These are phyloP conservation scores for Drechmeria coniospora DNA, from an alignment of 2,329 filamentous ascomycete species.

Conservation along the genomic window DNA sequence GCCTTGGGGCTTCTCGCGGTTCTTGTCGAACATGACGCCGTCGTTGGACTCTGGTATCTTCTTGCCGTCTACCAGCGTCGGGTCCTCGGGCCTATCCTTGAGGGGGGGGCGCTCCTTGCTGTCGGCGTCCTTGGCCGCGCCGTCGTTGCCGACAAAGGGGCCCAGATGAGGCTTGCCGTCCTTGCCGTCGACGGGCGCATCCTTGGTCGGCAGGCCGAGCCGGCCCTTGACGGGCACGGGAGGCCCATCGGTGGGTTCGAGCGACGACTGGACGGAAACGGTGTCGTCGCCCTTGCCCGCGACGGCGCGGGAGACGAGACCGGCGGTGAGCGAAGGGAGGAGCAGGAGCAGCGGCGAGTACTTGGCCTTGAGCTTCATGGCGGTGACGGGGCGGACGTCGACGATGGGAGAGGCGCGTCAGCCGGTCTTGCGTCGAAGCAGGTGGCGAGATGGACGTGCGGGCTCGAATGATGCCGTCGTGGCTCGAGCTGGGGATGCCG, in stretches of 20 bases:
- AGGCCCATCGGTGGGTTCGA: conserved; percentile 12
- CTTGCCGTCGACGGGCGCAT: conserved; percentile 79
- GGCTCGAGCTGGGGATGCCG: too few species aligned
- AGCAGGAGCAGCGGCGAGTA: conserved; percentile 43
- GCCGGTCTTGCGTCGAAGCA: background rate
- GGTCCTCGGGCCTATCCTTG: conserved; percentile 35
- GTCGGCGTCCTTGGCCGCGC: conserved; percentile 16
- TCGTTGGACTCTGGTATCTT: conserved; percentile 51
- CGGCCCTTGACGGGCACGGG: conserved; percentile 17
- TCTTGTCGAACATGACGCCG: conserved; percentile 86
- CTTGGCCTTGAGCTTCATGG: conserved; percentile 44
- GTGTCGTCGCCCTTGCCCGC: conserved; percentile 7
- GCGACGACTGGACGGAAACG: conserved; percentile 10
- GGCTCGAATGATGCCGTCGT: too few species aligned
- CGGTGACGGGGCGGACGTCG: conserved; percentile 8
- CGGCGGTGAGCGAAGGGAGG: conserved; percentile 36
- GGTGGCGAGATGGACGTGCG: too few species aligned
- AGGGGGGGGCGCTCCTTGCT: conserved; percentile 25
- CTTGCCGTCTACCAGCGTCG: conserved; percentile 40
- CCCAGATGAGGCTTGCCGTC: conserved; percentile 90
- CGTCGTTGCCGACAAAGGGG: conserved; percentile 51
- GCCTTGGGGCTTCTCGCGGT: conserved; percentile 58
- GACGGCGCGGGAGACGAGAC: conserved; percentile 19
- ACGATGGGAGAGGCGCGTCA: background rate
- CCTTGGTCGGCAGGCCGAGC: conserved; percentile 38